Percentiles rank a stretch among this genome's conserved stretches.
Conservation (phyloP, 164 flowering plant genomes). For the Tinospora cordifolia region DNA sequence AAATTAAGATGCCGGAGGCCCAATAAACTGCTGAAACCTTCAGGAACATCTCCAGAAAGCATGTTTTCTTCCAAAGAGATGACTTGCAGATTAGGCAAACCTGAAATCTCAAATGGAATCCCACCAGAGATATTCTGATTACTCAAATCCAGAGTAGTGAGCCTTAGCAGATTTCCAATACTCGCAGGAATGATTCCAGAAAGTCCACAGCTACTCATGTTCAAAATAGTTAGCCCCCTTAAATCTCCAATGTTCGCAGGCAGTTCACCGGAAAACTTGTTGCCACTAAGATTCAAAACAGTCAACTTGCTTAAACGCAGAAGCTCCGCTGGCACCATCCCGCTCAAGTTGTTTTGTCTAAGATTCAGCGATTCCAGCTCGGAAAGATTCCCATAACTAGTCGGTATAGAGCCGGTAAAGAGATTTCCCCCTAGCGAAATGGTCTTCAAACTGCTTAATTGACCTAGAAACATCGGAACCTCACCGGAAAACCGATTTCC, state of each 20-base stretch:
- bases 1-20: slow-evolving; percentile 45
- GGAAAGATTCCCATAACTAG: slow-evolving; percentile 27
- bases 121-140: slow-evolving; percentile 50
- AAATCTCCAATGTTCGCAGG: slow-evolving; percentile 35
- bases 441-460: slow-evolving; percentile 29
- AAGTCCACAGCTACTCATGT: slow-evolving; percentile 50
- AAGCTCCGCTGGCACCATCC: slow-evolving; percentile 41
- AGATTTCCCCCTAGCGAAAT: slow-evolving; percentile 50
- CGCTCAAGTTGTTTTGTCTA: slow-evolving; percentile 43
- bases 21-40: slow-evolving; percentile 64
- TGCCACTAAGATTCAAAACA: slow-evolving; percentile 41
- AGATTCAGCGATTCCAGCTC: slow-evolving; percentile 40
- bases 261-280: slow-evolving; percentile 41
- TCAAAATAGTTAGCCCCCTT: slow-evolving; percentile 33
- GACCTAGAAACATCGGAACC: slow-evolving; percentile 38
- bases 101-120: slow-evolving; percentile 56
- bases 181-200: slow-evolving; percentile 50
- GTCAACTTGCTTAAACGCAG: slow-evolving; percentile 40
- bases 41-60: slow-evolving; percentile 51
- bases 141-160: slow-evolving; percentile 55
- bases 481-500: slow-evolving; percentile 49
- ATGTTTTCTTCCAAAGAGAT: slow-evolving; percentile 49
- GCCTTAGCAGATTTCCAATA: slow-evolving; percentile 42
- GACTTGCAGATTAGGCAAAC: slow-evolving; percentile 53
- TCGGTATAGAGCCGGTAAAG: slow-evolving; percentile 45